Base-by-base conservation (phyloP, 1,284 basidiomycete species). In the Rhodotorula glutinis region DNA sequence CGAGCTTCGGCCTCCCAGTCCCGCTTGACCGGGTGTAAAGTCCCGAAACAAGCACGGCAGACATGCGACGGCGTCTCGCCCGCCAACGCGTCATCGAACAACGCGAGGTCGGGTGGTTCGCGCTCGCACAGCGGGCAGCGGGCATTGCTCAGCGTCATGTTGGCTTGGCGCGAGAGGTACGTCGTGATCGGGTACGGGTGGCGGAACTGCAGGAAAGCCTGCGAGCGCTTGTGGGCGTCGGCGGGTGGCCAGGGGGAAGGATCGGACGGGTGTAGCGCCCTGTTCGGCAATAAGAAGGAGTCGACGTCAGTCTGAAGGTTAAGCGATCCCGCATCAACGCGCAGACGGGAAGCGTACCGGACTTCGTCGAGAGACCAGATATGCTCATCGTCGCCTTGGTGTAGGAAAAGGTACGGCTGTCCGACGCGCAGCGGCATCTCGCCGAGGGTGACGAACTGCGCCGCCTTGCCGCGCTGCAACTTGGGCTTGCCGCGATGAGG, bases 371-470 rank as follows among this genome's bases (percentile, higher is more conserved):
- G 72, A 23, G 87, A 83, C 46, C 89, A 75, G 75, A 87, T 88
- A 75, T 92, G 90, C 72, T 91, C 89, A 73, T 88, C 91, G 73
- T 85, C 86, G 30, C 90, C 90, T 64, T 85, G 83, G 74, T 92
- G 90, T 25, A 91, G 79, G 63, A 90, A 79, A 85, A 87, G 90
- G 73, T 91, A 91, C 2, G 90, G 90, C 74, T 88, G 82, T 70
- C 69, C 66, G 19, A 71, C 21, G 11, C 59, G 51, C 27, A 73
- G 27, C 17, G 64, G 53, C 19, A 73, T 33, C 5, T 60, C 62
- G 5, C 66, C 70, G 14, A 71, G 46, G 47, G 30, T 57, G 2
- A 59, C 54, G 13, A 63, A 46, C 21, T 60, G 41, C 53, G 65
- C 60, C 10, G 53, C 7, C 33, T 53, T 13, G 27, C 69, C 69